Conservation (phyloP, 208 protist genomes). For the Wallacemonas sp. region DNA sequence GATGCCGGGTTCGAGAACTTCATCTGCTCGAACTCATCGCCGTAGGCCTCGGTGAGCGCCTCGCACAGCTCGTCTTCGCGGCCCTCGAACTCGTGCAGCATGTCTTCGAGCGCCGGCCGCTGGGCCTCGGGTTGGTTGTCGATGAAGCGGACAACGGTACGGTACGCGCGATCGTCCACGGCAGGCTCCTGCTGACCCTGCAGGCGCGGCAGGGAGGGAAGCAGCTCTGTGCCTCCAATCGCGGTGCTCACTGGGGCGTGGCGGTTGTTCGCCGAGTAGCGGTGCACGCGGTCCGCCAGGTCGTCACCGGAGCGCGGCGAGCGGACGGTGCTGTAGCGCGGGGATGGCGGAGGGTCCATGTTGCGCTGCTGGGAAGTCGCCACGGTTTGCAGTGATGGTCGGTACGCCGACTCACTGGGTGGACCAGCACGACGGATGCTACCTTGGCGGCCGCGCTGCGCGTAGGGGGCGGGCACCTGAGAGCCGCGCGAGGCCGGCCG, state of each 20-base stretch:
- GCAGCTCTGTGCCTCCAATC: slow-evolving; percentile 73
- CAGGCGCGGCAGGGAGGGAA: slow-evolving; percentile 57
- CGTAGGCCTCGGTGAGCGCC: slow-evolving; percentile 53
- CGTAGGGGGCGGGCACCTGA: neutral
- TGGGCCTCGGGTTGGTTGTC: slow-evolving; percentile 43
- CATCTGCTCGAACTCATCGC: slow-evolving; percentile 54
- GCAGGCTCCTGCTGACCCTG: slow-evolving; percentile 40
- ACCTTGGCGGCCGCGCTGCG: neutral
- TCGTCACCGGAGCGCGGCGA: slow-evolving; percentile 16
- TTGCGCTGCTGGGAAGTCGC: neutral
- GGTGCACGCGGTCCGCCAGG: slow-evolving; percentile 11
- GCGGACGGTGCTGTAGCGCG: slow-evolving; percentile 23
- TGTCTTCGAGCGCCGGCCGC: slow-evolving; percentile 34
- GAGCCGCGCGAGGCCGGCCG: neutral
- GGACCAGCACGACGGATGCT: neutral
- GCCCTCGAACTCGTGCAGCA: slow-evolving; percentile 61
- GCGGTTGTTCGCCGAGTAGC: slow-evolving; percentile 14
- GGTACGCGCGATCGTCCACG: slow-evolving; percentile 34
- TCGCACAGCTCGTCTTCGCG: slow-evolving; percentile 68
- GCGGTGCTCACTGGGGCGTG: neutral
- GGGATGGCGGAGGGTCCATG: slow-evolving; percentile 7
- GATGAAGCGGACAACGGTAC: slow-evolving; percentile 73
- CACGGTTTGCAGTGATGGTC: neutral
- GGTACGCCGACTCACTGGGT: neutral
- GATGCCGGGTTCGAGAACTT: slow-evolving; percentile 17